phyloP scores from a whole-genome alignment of 2,329 filamentous ascomycete genomes.

The Neurospora crassa region DNA sequence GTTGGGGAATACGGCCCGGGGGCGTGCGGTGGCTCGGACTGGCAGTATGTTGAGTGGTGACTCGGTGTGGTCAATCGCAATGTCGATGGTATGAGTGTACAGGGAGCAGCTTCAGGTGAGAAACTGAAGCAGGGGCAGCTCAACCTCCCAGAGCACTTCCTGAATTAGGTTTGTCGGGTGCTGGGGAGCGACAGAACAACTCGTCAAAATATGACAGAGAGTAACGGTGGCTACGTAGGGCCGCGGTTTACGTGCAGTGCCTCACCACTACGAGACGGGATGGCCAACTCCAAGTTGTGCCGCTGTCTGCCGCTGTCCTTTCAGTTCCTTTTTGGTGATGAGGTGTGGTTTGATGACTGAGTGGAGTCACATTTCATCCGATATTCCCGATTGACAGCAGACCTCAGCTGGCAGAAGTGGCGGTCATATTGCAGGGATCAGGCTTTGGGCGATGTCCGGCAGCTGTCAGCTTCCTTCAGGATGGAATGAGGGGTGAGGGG shows the following conservation, averaged over 20 bases:
- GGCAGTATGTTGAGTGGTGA: not conserved
- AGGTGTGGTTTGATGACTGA: not conserved
- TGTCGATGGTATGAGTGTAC: not conserved
- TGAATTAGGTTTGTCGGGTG: no score
- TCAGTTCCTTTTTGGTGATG: not conserved
- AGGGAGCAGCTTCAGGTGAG: not conserved
- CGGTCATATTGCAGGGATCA: not conserved
- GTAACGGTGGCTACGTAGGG: no score
- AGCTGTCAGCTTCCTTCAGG: not conserved
- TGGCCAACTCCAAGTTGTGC: not conserved
- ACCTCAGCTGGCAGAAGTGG: not conserved
- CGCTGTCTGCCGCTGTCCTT: not conserved
- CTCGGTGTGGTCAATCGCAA: not conserved
- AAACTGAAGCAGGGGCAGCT: no score
- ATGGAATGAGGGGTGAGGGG: not conserved
- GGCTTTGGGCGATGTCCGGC: not conserved
- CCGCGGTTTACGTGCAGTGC: no score
- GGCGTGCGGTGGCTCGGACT: not conserved
- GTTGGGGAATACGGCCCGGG: not conserved
- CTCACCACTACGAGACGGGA: not conserved
- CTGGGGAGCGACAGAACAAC: no score
- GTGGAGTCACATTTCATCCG: not conserved
- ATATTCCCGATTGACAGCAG: not conserved
- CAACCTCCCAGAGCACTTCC: no score
- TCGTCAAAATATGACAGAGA: no score